Percentiles rank a stretch among this genome's conserved stretches.
These are phyloP conservation scores for Emergomyces orientalis DNA, from an alignment of 2,329 filamentous ascomycete species.

Conservation along the genomic window DNA sequence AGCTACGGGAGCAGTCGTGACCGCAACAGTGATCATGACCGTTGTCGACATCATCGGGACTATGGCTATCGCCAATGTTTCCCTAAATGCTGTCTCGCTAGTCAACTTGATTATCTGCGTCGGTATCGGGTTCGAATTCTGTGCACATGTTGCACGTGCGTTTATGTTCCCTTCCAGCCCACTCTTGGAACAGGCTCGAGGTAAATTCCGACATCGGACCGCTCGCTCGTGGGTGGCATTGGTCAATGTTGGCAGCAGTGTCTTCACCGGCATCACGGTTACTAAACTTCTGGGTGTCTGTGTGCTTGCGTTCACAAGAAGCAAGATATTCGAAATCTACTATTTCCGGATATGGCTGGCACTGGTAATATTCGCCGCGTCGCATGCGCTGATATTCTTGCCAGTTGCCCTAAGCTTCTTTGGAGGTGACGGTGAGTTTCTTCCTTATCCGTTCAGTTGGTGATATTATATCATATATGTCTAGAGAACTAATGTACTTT, in stretches of 20 bases:
- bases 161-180: slow-evolving; percentile 85
- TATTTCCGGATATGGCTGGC: slow-evolving; percentile 97
- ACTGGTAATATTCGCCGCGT: slow-evolving; percentile 77
- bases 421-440: slow-evolving; percentile 60
- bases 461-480: neutral
- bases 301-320: slow-evolving; percentile 86
- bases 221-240: slow-evolving; percentile 86
- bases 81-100: slow-evolving; percentile 85
- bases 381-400: slow-evolving; percentile 82
- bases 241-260: slow-evolving; percentile 87
- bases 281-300: slow-evolving; percentile 89
- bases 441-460: neutral
- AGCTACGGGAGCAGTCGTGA: slow-evolving; percentile 71
- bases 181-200: slow-evolving; percentile 71
- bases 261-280: slow-evolving; percentile 91
- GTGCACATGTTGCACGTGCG: slow-evolving; percentile 87
- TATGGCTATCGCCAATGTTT: slow-evolving; percentile 83
- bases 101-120: slow-evolving; percentile 97
- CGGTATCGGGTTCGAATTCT: slow-evolving; percentile 94
- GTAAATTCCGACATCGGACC: slow-evolving; percentile 69
- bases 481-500: slow-evolving; percentile 14
- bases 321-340: slow-evolving; percentile 99
- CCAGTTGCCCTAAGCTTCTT: slow-evolving; percentile 79
- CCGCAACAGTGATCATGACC: slow-evolving; percentile 82
- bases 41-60: slow-evolving; percentile 88